Evolutionary conservation across 2,329 filamentous ascomycete genomes (phyloP), one percentile per base, ranked within the genome.

Genomic region (Colletotrichum sublineola): DNA sequence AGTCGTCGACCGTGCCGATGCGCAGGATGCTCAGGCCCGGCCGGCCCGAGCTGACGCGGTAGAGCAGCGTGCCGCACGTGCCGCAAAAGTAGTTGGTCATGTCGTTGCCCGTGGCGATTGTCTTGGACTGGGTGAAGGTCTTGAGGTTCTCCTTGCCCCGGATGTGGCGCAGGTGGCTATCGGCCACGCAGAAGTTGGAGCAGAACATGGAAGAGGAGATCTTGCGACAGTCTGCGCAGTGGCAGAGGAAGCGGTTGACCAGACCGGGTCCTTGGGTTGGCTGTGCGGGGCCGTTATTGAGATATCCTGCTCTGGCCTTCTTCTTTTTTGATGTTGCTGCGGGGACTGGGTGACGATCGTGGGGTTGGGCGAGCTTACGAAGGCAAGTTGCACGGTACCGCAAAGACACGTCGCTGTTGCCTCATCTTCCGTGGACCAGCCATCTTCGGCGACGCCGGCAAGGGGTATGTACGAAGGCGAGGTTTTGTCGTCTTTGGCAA

Each of bases 81-180:
- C 77, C 80, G 75, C 90, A 92, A 78, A 92, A 92, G 76, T 84
- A 82, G 75, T 92, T 91, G 7, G 86, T 87, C 90, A 92, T 92
- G 7, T 64, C 78, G 67, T 84, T 83, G 6, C 82, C 83, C 0
- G 83, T 82, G 0, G 74, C 81, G 57, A 88, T 84, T 0, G 88
- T 89, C 24, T 81, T 77, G 2, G 76, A 76, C 75, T 90, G 86
- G 4, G 76, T 75, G 71, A 80, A 91, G 0, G 76, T 74, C n/a
- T 78, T 87, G n/a, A 91, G 82, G 40, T 85, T 85, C 0, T 88
- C 85, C 4, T 81, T 79, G 12, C 89, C 89, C 12, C 88, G 86
- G 0, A 87, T 11, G 74, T 89, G 85, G 57, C 78, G 83, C 0
- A 90, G 75, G 69, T 85, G 70, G 0, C 77, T 75, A 76, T 89